Conservation (phyloP, 148 eudicot species). For the Rheum nobile region DNA sequence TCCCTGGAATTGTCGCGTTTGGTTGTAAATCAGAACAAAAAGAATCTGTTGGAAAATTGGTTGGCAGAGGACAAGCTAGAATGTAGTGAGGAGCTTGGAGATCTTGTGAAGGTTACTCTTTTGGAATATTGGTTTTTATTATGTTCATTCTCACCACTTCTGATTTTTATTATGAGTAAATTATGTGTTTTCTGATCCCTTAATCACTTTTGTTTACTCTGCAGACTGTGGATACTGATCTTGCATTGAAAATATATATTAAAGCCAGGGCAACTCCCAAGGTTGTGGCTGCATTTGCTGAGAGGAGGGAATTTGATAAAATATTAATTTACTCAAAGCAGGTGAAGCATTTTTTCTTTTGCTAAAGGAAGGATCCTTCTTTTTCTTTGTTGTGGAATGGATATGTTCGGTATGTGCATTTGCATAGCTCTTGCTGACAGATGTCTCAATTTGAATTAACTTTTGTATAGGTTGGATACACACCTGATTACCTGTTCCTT, state of each 20-base stretch:
- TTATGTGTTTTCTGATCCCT: not conserved
- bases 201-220: constrained; percentile 8
- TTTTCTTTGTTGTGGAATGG: not conserved
- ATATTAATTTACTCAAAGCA: constrained; percentile 90
- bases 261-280: constrained; percentile 98
- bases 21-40: constrained; percentile 94
- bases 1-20: constrained; percentile 85
- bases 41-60: constrained; percentile 91
- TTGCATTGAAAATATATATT: constrained; percentile 85
- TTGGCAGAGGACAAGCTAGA: constrained; percentile 96
- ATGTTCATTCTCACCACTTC: not conserved
- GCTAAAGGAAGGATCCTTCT: not conserved
- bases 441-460: not conserved
- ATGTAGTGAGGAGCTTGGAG: constrained; percentile 98
- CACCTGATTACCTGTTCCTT: constrained; percentile 90
- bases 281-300: constrained; percentile 96
- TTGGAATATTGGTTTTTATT: not conserved
- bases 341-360: constrained; percentile 25
- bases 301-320: constrained; percentile 92
- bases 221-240: constrained; percentile 97
- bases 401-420: not conserved
- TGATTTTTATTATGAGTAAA: not conserved
- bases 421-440: not conserved
- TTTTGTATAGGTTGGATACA: constrained; percentile 68
- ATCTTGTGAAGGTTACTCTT: constrained; percentile 77